phyloP scores from a whole-genome alignment of 495 filamentous ascomycete genomes.

The Hypoxylon subgilvum region DNA sequence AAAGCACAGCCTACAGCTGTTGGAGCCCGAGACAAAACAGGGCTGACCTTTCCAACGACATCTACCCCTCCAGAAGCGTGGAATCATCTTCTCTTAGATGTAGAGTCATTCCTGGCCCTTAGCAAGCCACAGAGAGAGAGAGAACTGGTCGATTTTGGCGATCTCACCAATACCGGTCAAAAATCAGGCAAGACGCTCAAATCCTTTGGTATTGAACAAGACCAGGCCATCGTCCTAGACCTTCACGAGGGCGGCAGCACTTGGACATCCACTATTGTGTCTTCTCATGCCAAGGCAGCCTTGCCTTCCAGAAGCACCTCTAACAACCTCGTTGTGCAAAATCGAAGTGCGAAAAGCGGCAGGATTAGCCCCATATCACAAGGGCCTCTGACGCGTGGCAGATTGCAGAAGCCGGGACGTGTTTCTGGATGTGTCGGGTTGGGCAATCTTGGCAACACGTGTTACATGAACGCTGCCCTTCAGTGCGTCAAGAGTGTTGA shows the following conservation, averaged over 20 bases:
- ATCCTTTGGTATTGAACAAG: slow-evolving; percentile 41
- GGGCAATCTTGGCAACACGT: slow-evolving; percentile 92
- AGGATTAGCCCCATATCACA: slow-evolving; percentile 68
- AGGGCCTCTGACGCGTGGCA: slow-evolving; percentile 66
- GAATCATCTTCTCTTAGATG: slow-evolving; percentile 72
- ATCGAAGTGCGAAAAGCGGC: slow-evolving; percentile 53
- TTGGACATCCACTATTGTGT: slow-evolving; percentile 36
- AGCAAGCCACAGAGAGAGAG: slow-evolving; percentile 67
- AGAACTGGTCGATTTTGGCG: slow-evolving; percentile 69
- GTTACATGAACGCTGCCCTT: slow-evolving; percentile 97
- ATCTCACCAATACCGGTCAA: slow-evolving; percentile 87
- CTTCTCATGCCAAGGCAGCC: slow-evolving; percentile 18
- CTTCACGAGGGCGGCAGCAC: slow-evolving; percentile 38
- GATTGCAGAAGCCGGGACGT: slow-evolving; percentile 64
- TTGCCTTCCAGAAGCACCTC: slow-evolving; percentile 40
- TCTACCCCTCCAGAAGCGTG: slow-evolving; percentile 50
- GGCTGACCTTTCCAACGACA: slow-evolving; percentile 33
- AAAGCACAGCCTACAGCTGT: slow-evolving; percentile 50
- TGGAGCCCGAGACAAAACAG: slow-evolving; percentile 5
- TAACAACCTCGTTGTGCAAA: slow-evolving; percentile 39
- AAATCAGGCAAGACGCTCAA: slow-evolving; percentile 33
- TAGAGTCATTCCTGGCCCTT: slow-evolving; percentile 71
- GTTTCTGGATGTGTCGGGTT: slow-evolving; percentile 78
- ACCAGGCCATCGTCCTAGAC: slow-evolving; percentile 48
- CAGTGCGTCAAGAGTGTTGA: slow-evolving; percentile 92